phyloP scores from a whole-genome alignment of 1,139 yeast species.

The Magnusiomyces paraingens region DNA sequence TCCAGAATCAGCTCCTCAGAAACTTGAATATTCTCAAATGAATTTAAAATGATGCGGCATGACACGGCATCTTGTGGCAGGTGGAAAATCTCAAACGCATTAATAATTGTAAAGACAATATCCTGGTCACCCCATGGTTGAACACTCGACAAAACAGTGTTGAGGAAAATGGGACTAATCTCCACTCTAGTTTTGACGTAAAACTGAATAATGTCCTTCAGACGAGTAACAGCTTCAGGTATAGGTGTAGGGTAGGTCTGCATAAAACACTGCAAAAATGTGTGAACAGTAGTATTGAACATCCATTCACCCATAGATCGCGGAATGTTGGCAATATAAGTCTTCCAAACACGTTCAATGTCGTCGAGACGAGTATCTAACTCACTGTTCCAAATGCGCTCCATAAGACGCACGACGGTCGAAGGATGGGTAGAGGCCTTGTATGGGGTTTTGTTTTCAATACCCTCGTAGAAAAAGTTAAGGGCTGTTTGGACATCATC shows the following conservation, averaged over 20 bases:
- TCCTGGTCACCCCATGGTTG: slow-evolving; percentile 62
- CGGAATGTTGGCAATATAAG: slow-evolving; percentile 63
- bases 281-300: slow-evolving; percentile 61
- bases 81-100: slow-evolving; percentile 53
- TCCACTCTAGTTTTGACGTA: slow-evolving; percentile 53
- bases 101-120: slow-evolving; percentile 58
- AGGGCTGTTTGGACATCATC: slow-evolving; percentile 67
- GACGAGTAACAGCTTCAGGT: slow-evolving; percentile 49
- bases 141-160: slow-evolving; percentile 64
- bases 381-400: slow-evolving; percentile 53
- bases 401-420: slow-evolving; percentile 59
- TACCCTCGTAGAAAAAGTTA: slow-evolving; percentile 66
- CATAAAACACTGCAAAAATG: slow-evolving; percentile 65
- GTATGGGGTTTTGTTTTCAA: slow-evolving; percentile 64
- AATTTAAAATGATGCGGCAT: slow-evolving; percentile 68
- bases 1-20: slow-evolving; percentile 48
- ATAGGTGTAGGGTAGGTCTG: slow-evolving; percentile 49
- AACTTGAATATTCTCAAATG: slow-evolving; percentile 59
- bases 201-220: slow-evolving; percentile 51
- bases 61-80: slow-evolving; percentile 64
- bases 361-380: slow-evolving; percentile 33
- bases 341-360: slow-evolving; percentile 50
- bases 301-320: slow-evolving; percentile 58
- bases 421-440: slow-evolving; percentile 67
- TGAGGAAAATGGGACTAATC: slow-evolving; percentile 67